Percentiles rank a stretch among this genome's conserved stretches.
Conservation (phyloP, 1,284 basidiomycete species). For the Exobasidium cylindrosporum region DNA sequence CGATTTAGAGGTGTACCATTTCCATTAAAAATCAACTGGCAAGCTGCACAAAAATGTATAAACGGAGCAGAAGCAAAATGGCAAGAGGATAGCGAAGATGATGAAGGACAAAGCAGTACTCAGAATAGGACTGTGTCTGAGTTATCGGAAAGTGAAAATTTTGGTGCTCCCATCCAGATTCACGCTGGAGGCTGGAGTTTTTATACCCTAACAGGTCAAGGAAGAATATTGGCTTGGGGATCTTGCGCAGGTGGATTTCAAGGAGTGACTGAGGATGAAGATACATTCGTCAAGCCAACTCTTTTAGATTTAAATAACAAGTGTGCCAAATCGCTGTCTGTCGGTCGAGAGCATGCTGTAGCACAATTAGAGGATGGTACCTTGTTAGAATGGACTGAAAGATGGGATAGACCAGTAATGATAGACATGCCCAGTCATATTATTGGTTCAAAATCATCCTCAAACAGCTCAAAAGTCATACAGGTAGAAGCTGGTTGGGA, state of each 20-base stretch:
- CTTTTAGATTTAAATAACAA: neutral
- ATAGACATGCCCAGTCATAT: neutral
- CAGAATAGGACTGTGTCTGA: neutral
- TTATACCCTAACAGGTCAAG: neutral
- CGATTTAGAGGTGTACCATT: slow-evolving; percentile 5
- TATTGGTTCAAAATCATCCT: neutral
- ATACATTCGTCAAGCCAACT: neutral
- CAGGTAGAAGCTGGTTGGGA: slow-evolving; percentile 12
- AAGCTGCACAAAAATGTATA: neutral
- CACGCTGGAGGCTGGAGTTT: slow-evolving; percentile 17
- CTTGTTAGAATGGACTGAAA: slow-evolving; percentile 1
- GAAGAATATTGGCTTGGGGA: slow-evolving; percentile 12
- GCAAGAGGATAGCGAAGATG: neutral
- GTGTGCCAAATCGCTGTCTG: slow-evolving; percentile 4
- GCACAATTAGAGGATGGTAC: slow-evolving; percentile 4
- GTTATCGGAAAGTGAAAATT: neutral
- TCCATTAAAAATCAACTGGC: slow-evolving; percentile 3
- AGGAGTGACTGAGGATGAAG: neutral
- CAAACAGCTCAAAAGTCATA: neutral
- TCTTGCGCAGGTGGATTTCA: neutral
- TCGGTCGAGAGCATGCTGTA: slow-evolving; percentile 4
- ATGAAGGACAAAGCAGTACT: neutral
- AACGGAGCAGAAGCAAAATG: neutral
- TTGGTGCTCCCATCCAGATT: slow-evolving; percentile 11
- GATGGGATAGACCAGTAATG: slow-evolving; percentile 1